Base-by-base conservation (phyloP, 1,284 basidiomycete species). In the Peniophora sp. region DNA sequence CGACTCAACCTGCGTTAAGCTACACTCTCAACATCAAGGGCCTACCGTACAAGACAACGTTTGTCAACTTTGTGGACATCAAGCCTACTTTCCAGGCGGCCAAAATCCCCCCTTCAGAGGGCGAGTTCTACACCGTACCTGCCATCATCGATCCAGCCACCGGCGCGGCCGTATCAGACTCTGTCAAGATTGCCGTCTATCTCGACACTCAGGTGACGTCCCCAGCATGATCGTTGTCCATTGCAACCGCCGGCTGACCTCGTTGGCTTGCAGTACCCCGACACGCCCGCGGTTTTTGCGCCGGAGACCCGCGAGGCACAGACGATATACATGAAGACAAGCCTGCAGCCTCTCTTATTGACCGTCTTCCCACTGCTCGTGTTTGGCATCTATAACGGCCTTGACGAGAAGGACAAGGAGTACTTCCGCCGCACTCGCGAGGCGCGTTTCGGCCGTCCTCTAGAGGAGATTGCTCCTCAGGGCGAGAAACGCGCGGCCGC, bases 41-140 rank as follows among this genome's bases (percentile, higher is more conserved):
- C 39, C 8, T 41, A 6, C 39, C 39, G 9, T 41, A 41, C 39
- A 41, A 41, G 39, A 41, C 39, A 6, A 22, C 20, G 8, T 41
- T n/a, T 9, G n/a, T 41, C 39, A 22, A 41, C 39, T 41, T 17
- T 15, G 39, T 22, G 6, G 39, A 41, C n/a, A 41, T 41, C 39
- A 41, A 41, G 20, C n/a, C 15, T 9, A 41, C 39, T 15, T 9
- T 41, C 9, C 15, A 41, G 15, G 39, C 8, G n/a, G n/a, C 20
- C 39, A 15, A 15, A 6, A 22, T 22, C 9, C n/a, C 15, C 9
- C 39, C 39, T 6, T 41, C 39, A 8, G 39, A 22, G n/a, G 27
- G 27, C 27, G 39, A 41, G n/a, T 35, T 20, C 24, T 56, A 57
- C 49, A 57, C 56, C 10, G 46, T 57, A 2, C 56, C 55, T 10